These are phyloP conservation scores for Cardamine chenopodiifolia DNA, from an alignment of 345 rosid species.

Conservation along the genomic window DNA sequence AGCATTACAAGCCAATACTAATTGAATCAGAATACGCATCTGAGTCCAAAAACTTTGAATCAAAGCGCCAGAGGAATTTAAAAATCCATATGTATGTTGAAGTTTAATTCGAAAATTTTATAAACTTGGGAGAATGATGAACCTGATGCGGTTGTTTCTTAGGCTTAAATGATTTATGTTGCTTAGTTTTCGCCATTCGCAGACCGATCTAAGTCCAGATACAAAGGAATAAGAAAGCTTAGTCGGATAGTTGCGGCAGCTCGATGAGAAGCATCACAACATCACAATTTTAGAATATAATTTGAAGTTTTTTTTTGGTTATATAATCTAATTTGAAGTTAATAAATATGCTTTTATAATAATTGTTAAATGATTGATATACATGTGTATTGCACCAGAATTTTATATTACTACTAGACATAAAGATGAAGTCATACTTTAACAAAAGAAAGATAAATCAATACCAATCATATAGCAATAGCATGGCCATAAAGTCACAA, in stretches of 20 bases:
- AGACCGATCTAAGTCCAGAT: background rate
- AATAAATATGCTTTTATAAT: background rate
- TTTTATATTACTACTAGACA: background rate
- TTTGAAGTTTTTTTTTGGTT: too few species aligned
- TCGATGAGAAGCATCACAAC: background rate
- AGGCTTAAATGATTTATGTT: conserved; percentile 61
- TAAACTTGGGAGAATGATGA: background rate
- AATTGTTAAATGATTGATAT: background rate
- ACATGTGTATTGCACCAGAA: background rate
- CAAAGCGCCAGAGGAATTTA: background rate
- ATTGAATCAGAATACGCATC: background rate
- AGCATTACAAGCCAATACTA: background rate
- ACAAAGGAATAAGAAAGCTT: background rate
- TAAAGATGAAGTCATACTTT: background rate
- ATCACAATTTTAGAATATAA: background rate
- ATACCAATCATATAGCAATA: background rate
- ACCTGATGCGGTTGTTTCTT: conserved; percentile 62
- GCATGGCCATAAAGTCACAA: background rate
- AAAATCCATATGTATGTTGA: background rate
- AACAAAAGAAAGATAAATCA: background rate
- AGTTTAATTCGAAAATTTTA: background rate
- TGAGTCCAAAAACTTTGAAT: background rate
- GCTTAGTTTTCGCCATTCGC: conserved; percentile 77
- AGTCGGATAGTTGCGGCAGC: conserved; percentile 28
- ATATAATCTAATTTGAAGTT: background rate